These are phyloP conservation scores for Marasmius tenuissimus DNA, from an alignment of 1,284 basidiomycete genomes.

Conservation along the genomic window DNA sequence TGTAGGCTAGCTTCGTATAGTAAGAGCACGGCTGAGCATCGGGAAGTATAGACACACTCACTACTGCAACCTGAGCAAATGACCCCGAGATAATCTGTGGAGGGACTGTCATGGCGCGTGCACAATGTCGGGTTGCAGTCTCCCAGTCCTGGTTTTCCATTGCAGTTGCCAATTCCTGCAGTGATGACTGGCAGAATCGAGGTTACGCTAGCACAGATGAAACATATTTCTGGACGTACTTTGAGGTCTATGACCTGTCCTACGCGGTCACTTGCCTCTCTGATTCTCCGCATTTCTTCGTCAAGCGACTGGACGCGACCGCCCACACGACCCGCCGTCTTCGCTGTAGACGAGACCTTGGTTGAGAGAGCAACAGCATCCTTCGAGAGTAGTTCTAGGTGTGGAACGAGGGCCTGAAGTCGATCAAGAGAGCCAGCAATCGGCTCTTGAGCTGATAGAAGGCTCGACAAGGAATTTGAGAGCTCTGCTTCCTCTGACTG, in stretches of 20 bases:
- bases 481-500: constrained; percentile 79
- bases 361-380: constrained; percentile 61
- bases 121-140: constrained; percentile 87
- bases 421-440: constrained; percentile 65
- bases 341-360: constrained; percentile 69
- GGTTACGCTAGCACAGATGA: constrained; percentile 5
- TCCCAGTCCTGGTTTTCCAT: constrained; percentile 95
- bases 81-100: constrained; percentile 75
- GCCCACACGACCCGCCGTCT: constrained; percentile 88
- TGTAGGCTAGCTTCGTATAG: constrained; percentile 66
- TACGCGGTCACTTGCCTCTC: constrained; percentile 83
- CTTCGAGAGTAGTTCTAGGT: constrained; percentile 58
- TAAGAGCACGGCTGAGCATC: constrained; percentile 15
- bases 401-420: constrained; percentile 63
- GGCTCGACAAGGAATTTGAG: constrained; percentile 71
- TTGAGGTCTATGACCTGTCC: constrained; percentile 89
- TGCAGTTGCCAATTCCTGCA: constrained; percentile 72
- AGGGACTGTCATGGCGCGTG: constrained; percentile 85
- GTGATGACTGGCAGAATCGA: constrained; percentile 59
- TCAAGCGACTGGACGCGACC: constrained; percentile 86
- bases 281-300: constrained; percentile 87
- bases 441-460: constrained; percentile 70
- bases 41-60: constrained; percentile 37
- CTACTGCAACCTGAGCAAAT: constrained; percentile 88
- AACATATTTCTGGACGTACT: constrained; percentile 39